Evolutionary conservation across 2,329 filamentous ascomycete species (phyloP).

Genomic region (Neofusicoccum cordaticola): DNA sequence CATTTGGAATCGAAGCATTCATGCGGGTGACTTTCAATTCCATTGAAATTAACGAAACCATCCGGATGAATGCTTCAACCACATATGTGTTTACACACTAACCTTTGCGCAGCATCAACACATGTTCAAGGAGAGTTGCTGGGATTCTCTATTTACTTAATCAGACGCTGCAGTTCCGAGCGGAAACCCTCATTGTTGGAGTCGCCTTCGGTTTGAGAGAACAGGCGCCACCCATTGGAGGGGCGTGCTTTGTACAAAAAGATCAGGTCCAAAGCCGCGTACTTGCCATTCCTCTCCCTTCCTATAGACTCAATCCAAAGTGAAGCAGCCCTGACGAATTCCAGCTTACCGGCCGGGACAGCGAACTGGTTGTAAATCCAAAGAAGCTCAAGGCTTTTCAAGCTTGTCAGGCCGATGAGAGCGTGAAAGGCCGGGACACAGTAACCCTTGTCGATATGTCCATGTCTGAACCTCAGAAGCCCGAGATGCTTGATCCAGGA

Average conservation of each 20-base stretch:
- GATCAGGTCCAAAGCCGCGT: no score
- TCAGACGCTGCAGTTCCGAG: background rate
- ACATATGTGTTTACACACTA: background rate
- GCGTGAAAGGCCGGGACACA: background rate
- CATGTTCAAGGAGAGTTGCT: no score
- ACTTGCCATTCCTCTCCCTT: background rate
- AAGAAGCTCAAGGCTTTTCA: background rate
- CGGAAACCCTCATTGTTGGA: no score
- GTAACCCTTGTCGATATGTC: background rate
- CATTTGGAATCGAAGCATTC: background rate
- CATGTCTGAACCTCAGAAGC: background rate
- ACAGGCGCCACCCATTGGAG: no score
- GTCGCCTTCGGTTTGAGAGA: no score
- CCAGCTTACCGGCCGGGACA: no score
- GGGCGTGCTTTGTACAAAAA: no score
- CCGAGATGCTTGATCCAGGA: background rate
- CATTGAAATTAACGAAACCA: background rate
- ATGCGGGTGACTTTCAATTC: background rate
- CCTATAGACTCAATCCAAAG: background rate
- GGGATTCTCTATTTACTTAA: background rate
- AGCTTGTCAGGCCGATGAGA: background rate
- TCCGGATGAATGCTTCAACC: background rate
- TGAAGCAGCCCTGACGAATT: background rate
- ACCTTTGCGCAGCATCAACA: no score
- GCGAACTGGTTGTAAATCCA: no score